Base-by-base conservation (phyloP, 2,329 filamentous ascomycete genomes). In the Xylariaceae sp. region DNA sequence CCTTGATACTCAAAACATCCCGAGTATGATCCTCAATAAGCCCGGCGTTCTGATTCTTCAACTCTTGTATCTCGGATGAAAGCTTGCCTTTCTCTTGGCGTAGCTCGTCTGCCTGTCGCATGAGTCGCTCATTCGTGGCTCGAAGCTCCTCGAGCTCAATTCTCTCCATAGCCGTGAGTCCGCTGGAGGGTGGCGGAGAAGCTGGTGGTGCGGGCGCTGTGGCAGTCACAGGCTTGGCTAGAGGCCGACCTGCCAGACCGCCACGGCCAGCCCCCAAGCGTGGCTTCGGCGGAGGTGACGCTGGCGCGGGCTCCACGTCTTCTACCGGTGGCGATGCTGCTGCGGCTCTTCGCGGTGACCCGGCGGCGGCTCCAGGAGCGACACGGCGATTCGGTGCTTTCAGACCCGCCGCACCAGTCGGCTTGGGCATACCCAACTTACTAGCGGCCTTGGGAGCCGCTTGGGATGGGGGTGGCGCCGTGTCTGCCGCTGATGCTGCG, bases 1-100 rank as follows among this genome's bases (percentile, higher is more conserved):
- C 94, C 71, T 97, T 97, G 74, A 99, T 95, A 64, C 91, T 94
- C 42, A 99, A 78, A 0, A 96, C 90, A 65, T 99, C 92, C 47
- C 92, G 82, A 0, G 94, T 99, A 70, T 97, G 92, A 65, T 97
- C 92, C 72, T 99, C 94, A 58, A 99, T 99, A 35, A 99, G 78
- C 60, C 94, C 88, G 29, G 94, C 94, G 66, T 99, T 99, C 69
- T 96, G 90, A 65, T 96, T 95, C 73, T 96, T 95, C 32, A 99
- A 80, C 72, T 97, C 94, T 63, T 92, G 87, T 42, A 97, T 87
- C 70, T 96, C 90, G 0, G 90, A 94, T 56, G 85, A 81, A 47
- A 96, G 80, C 66, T 87, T 91, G 55, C 85, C 83, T 59, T 89
- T 86, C 67, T 96, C 92, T 46, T 89, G 83, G 52, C 89, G 84